Evolutionary conservation across 129 eudicot species (phyloP).

Genomic region (Daucus carota): DNA sequence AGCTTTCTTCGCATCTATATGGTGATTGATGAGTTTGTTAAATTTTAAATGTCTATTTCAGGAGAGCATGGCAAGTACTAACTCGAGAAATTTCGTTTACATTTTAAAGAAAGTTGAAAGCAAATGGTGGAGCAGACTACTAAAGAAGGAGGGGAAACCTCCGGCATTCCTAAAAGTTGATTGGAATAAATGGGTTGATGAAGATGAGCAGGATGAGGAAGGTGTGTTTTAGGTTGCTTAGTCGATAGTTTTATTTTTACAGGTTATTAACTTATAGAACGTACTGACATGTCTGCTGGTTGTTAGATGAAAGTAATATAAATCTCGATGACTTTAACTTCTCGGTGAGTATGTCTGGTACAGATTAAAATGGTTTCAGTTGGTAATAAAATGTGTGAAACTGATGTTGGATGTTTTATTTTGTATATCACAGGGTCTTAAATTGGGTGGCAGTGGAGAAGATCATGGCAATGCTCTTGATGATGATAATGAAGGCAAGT

Average conservation of each 20-base stretch:
- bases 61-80: constrained; percentile 60
- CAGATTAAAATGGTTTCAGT: background rate
- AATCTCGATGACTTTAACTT: constrained; percentile 60
- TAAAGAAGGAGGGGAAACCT: constrained; percentile 65
- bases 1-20: background rate
- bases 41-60: constrained; percentile 15
- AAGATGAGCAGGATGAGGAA: constrained; percentile 60
- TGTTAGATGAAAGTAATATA: constrained; percentile 42
- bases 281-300: constrained; percentile 2
- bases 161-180: constrained; percentile 63
- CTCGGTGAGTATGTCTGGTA: constrained; percentile 38
- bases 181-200: constrained; percentile 94
- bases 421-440: constrained; percentile 37
- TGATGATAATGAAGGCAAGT: constrained; percentile 37
- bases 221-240: constrained; percentile 16
- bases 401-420: constrained; percentile 10
- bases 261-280: background rate
- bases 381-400: background rate
- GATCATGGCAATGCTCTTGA: background rate
- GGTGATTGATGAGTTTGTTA: background rate
- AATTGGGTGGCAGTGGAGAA: constrained; percentile 41
- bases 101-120: constrained; percentile 67
- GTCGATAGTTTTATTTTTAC: background rate
- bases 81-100: constrained; percentile 44
- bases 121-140: constrained; percentile 76